A percentile compares a stretch with the other conserved stretches of the same genome.
These are phyloP conservation scores for Colletotrichum brevisporum DNA, from an alignment of 2,329 filamentous ascomycete species.

Conservation along the genomic window DNA sequence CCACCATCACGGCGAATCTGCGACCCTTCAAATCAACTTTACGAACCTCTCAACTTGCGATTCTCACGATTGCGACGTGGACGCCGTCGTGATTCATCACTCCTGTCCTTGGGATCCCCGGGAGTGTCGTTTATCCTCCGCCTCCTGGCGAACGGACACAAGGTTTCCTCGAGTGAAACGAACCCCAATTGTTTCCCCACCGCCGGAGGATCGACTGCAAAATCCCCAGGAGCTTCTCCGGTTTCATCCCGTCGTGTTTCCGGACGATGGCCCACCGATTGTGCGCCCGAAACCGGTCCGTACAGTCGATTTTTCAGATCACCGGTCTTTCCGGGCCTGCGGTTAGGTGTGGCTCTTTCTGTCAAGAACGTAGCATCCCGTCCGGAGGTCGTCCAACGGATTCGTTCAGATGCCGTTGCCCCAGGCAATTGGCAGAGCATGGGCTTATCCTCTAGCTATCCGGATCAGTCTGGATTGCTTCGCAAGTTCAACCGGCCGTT, in stretches of 20 bases:
- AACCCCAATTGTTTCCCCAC: not conserved
- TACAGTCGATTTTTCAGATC: not conserved
- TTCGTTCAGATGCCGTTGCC: not conserved
- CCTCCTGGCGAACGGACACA: not conserved
- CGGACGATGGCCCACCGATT: not conserved
- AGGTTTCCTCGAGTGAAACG: conserved; percentile 14
- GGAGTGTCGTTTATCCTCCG: not conserved
- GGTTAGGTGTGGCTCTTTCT: not conserved
- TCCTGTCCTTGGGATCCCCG: not conserved
- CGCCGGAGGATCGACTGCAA: conserved; percentile 6
- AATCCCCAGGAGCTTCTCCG: conserved; percentile 24
- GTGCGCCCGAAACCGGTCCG: conserved; percentile 4
- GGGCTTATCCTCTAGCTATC: too few relatives aligned
- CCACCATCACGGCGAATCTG: not conserved
- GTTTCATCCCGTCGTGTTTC: conserved; percentile 16
- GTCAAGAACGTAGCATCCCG: not conserved
- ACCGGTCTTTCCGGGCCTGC: not conserved
- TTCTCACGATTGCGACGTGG: not conserved
- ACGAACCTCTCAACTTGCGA: not conserved
- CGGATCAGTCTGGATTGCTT: not conserved
- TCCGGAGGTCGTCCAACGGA: not conserved
- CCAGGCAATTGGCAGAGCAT: not conserved
- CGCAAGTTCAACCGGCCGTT: not conserved
- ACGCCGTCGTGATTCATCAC: not conserved
- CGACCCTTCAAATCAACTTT: not conserved